Base-by-base conservation (phyloP, 371 early-diverging fungal genomes). In the Synchytrium microbalum region DNA sequence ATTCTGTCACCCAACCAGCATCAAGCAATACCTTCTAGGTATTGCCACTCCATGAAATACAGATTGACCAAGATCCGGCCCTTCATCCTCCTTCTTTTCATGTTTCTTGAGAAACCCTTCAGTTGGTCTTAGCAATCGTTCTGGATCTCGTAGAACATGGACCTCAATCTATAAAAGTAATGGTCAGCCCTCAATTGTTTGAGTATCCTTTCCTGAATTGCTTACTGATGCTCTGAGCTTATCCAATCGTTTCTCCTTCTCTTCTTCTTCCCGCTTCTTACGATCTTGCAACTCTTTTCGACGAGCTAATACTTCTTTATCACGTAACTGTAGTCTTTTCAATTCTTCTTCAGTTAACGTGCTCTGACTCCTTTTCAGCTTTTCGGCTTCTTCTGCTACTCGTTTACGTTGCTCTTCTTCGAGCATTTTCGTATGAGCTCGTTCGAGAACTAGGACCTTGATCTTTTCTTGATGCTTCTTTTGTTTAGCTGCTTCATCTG, bases 41-140 rank as follows among this genome's bases (percentile, higher is more conserved):
- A 66, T 61, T 1, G 1, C 14, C 16, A n/a, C 46, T 2, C 38
- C 52, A n/a, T 32, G 27, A 31, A 61, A 60, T 23, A 54, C 2
- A 32, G 24, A 24, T 10, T 57, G 57, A 13, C 32, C 54, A n/a
- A 16, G 25, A 33, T 55, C 62, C 25, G 60, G n/a, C 0, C 23
- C 57, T 2, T 62, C 59, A 8, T 59, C 24, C 1, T 53, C 30
- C 51, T 30, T 24, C n/a, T 64, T 56, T 26, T 46, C 59, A 3
- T 65, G 31, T 29, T 61, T 53, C 53, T 58, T 55, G 32, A 66
- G 63, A 51, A 60, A 57, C 24, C 61, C 65, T 57, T 70, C 51
- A 2, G 70, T 70, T 13, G 64, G 64, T 28, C 38, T 51, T 32
- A 70, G 46, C 0, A 70, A 29, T n/a, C 70, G 64, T 1, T 58